Evolutionary conservation across 2,329 filamentous ascomycete genomes (phyloP).

Genomic region (Ophiostoma tasmaniense): DNA sequence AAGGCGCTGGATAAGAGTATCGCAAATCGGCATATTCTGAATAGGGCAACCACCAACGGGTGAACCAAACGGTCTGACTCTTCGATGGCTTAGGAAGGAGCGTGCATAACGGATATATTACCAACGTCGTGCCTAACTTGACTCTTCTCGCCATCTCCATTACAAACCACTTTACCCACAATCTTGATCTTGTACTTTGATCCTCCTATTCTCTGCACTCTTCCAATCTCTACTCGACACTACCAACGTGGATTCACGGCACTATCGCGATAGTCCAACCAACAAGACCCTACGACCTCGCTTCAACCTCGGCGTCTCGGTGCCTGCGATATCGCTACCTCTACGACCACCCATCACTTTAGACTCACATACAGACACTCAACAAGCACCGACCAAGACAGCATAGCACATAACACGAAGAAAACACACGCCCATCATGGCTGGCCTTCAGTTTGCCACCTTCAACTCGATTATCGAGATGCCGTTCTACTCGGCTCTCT

Average conservation of each 20-base stretch:
- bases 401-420: not conserved
- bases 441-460: conserved; percentile 63
- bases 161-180: not conserved
- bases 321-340: not conserved
- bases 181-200: not conserved
- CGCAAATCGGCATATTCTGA: not conserved
- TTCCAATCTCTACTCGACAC: not conserved
- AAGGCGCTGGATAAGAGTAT: not conserved
- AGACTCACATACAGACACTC: not conserved
- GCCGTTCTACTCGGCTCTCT: conserved; percentile 89
- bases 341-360: not conserved
- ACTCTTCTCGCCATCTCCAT: not conserved
- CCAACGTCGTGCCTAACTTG: not conserved
- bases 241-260: not conserved
- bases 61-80: not conserved
- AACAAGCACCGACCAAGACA: not conserved
- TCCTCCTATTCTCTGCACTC: not conserved
- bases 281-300: not conserved
- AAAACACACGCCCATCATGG: conserved; percentile 31
- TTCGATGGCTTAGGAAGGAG: not conserved
- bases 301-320: conserved; percentile 3
- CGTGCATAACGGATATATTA: not conserved
- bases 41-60: not conserved
- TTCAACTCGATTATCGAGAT: conserved; percentile 93
- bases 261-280: not conserved